These are phyloP conservation scores for Petasospora fabianii DNA, from an alignment of 1,139 yeast species.

Conservation along the genomic window DNA sequence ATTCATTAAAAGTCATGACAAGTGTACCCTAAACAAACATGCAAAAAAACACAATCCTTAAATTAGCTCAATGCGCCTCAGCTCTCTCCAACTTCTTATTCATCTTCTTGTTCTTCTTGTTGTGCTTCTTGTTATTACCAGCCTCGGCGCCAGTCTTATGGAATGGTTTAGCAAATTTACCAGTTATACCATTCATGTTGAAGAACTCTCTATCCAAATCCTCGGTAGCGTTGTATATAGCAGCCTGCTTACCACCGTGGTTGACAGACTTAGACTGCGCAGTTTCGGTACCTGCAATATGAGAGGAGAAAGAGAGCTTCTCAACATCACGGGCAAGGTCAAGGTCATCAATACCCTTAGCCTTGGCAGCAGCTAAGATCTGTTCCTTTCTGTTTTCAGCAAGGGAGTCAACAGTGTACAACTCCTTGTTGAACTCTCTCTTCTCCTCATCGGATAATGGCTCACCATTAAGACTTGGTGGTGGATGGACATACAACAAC, in stretches of 20 bases:
- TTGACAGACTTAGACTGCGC: slow-evolving; percentile 41
- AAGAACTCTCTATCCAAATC: slow-evolving; percentile 85
- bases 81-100: slow-evolving; percentile 32
- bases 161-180: slow-evolving; percentile 67
- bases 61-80: slow-evolving; percentile 11
- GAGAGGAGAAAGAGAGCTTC: slow-evolving; percentile 75
- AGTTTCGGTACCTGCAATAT: slow-evolving; percentile 48
- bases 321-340: slow-evolving; percentile 68
- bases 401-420: slow-evolving; percentile 60
- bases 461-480: slow-evolving; percentile 51
- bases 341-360: slow-evolving; percentile 49
- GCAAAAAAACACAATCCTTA: too few species aligned
- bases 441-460: slow-evolving; percentile 49
- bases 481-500: slow-evolving; percentile 80
- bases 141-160: slow-evolving; percentile 45
- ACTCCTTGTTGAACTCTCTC: slow-evolving; percentile 64
- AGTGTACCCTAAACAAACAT: not conserved
- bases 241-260: slow-evolving; percentile 81
- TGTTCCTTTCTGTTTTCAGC: slow-evolving; percentile 76
- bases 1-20: slow-evolving; percentile 8
- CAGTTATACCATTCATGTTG: slow-evolving; percentile 59
- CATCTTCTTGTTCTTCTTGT: slow-evolving; percentile 63
- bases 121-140: slow-evolving; percentile 60
- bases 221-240: slow-evolving; percentile 69
- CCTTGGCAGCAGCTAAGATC: slow-evolving; percentile 54